Conservation (phyloP, 179 eudicot genomes). For the Beta lomatogona region DNA sequence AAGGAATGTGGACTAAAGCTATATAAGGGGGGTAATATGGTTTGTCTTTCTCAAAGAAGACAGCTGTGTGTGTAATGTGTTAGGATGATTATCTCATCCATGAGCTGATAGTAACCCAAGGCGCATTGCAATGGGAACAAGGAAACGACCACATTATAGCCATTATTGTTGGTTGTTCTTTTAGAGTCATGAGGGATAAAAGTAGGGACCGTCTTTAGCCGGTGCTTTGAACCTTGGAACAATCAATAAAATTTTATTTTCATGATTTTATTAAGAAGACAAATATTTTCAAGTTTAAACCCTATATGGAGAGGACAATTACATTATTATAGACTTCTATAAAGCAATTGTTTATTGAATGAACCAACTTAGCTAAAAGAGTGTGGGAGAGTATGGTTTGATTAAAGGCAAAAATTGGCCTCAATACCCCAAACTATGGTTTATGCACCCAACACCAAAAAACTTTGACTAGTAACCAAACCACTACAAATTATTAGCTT, state of each 20-base stretch:
- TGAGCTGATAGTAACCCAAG: constrained; percentile 21
- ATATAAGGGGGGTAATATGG: not conserved
- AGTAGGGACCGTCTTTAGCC: constrained; percentile 20
- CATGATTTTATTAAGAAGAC: not conserved
- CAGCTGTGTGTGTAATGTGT: constrained; percentile 13
- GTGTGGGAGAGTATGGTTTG: no score
- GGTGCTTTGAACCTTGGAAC: constrained; percentile 21
- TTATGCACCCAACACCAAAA: no score
- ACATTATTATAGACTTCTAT: no score
- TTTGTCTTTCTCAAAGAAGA: constrained; percentile 23
- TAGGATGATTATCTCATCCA: constrained; percentile 10
- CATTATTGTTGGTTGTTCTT: constrained; percentile 4
- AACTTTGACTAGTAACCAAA: no score
- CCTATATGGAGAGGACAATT: not conserved
- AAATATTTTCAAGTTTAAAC: not conserved
- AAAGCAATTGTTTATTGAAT: no score
- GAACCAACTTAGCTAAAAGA: no score
- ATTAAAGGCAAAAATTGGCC: no score
- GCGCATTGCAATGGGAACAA: constrained; percentile 12
- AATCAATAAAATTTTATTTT: constrained; percentile 7
- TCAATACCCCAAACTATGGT: no score
- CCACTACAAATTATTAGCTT: no score
- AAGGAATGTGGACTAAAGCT: not conserved
- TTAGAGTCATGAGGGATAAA: constrained; percentile 14
- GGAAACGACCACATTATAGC: constrained; percentile 5